Percentiles rank a stretch among this genome's conserved stretches.
phyloP scores from a whole-genome alignment of 2,329 filamentous ascomycete genomes.

The Talaromyces albobiverticillius region DNA sequence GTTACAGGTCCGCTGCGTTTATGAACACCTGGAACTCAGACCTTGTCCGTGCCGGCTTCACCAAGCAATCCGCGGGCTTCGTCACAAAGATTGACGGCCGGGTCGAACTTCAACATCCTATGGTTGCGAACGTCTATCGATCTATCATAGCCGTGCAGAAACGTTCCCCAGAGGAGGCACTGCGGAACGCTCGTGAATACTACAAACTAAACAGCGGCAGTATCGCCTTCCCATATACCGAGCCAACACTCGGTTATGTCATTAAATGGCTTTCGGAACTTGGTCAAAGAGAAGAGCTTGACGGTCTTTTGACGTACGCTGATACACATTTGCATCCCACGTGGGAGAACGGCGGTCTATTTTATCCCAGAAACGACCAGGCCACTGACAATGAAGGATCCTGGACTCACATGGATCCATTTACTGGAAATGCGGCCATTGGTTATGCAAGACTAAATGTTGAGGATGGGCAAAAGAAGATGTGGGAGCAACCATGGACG shows the following conservation, averaged over 20 bases:
- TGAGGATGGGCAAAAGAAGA: conserved; percentile 32
- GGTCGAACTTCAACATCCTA: conserved; percentile 15
- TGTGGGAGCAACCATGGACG: conserved; percentile 24
- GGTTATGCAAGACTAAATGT: conserved; percentile 38
- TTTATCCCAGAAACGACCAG: conserved; percentile 29
- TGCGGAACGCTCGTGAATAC: neutral
- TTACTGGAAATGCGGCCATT: conserved; percentile 35
- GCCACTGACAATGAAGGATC: conserved; percentile 21
- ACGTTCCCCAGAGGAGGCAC: no score
- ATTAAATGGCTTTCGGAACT: conserved; percentile 35
- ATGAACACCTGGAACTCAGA: conserved; percentile 38
- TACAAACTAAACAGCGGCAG: neutral
- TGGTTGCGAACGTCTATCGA: neutral
- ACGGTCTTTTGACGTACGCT: conserved; percentile 26
- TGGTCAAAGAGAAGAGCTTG: conserved; percentile 20
- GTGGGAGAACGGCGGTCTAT: conserved; percentile 36
- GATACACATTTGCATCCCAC: conserved; percentile 26
- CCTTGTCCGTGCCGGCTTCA: conserved; percentile 25
- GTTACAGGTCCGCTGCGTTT: conserved; percentile 31
- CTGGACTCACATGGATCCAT: conserved; percentile 32
- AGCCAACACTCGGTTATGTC: conserved; percentile 27
- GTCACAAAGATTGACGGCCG: conserved; percentile 24
- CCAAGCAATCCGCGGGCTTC: conserved; percentile 24
- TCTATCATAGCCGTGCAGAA: no score
- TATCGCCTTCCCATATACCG: conserved; percentile 15